Conservation (phyloP, 345 rosid species). For the Barbarea vulgaris region DNA sequence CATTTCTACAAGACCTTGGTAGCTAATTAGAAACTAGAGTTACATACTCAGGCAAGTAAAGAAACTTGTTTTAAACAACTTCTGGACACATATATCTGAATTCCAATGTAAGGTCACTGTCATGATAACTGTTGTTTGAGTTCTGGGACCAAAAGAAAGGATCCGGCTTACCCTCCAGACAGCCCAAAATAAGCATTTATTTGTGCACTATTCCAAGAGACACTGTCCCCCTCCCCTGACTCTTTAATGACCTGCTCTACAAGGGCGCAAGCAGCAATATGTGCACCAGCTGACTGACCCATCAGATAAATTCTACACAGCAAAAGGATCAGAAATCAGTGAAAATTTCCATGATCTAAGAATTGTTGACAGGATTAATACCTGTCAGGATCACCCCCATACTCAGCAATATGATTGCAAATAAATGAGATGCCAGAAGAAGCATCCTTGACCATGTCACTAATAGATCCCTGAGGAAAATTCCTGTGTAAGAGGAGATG, state of each 20-base stretch:
- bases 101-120: background rate
- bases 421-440: conserved; percentile 89
- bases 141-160: conserved; percentile 8
- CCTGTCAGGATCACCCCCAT: conserved; percentile 96
- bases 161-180: conserved; percentile 79
- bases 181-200: conserved; percentile 86
- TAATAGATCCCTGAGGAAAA: conserved; percentile 93
- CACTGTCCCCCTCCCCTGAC: conserved; percentile 66
- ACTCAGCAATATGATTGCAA: conserved; percentile 74
- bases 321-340: conserved; percentile 25
- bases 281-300: conserved; percentile 99
- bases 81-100: background rate
- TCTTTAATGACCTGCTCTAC: conserved; percentile 94
- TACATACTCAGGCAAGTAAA: background rate
- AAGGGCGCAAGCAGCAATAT: conserved; percentile 86
- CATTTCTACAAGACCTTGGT: conserved; percentile 1
- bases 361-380: conserved; percentile 31
- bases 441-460: conserved; percentile 92
- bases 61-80: background rate
- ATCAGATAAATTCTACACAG: conserved; percentile 74
- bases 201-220: conserved; percentile 86
- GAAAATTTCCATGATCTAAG: conserved; percentile 7
- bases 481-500: conserved; percentile 58
- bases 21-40: background rate
- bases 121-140: background rate